A percentile compares a stretch with the other conserved stretches of the same genome.
phyloP scores from a whole-genome alignment of 257 asterid species.

The Solanum tarapatanum region DNA sequence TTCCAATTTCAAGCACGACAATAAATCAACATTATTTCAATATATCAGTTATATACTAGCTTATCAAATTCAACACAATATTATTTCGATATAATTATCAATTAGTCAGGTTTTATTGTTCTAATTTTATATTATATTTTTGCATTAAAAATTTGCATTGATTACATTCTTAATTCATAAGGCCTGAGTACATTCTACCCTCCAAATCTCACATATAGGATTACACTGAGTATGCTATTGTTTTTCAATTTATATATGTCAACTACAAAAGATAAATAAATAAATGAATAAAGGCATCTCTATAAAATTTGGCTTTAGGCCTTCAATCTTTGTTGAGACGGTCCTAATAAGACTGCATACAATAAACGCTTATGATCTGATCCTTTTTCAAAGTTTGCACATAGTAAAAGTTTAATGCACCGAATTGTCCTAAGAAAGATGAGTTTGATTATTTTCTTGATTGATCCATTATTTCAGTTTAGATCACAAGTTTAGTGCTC shows the following conservation, averaged over 20 bases:
- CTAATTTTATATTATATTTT: not conserved
- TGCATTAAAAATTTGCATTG: not conserved
- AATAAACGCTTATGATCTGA: not conserved
- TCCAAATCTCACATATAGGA: not conserved
- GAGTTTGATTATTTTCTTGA: not conserved
- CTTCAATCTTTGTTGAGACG: not conserved
- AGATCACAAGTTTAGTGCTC: not conserved
- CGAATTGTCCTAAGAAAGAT: not conserved
- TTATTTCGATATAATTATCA: too few relatives aligned
- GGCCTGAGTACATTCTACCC: not conserved
- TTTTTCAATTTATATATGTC: not conserved
- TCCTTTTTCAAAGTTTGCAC: rapidly evolving
- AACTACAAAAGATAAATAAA: too few relatives aligned
- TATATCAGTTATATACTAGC: not conserved
- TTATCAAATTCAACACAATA: not conserved
- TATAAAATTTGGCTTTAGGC: not conserved
- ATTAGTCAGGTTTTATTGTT: too few relatives aligned
- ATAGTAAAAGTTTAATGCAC: not conserved
- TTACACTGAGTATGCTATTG: too few relatives aligned
- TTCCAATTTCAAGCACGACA: not conserved
- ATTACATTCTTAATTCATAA: not conserved
- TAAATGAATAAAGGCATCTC: too few relatives aligned
- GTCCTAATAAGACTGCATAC: too few relatives aligned
- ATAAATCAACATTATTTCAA: too few relatives aligned
- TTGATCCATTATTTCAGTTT: not conserved